These are phyloP conservation scores for Sugiyamaella pinicola DNA, from an alignment of 1,139 yeast species.

Conservation along the genomic window DNA sequence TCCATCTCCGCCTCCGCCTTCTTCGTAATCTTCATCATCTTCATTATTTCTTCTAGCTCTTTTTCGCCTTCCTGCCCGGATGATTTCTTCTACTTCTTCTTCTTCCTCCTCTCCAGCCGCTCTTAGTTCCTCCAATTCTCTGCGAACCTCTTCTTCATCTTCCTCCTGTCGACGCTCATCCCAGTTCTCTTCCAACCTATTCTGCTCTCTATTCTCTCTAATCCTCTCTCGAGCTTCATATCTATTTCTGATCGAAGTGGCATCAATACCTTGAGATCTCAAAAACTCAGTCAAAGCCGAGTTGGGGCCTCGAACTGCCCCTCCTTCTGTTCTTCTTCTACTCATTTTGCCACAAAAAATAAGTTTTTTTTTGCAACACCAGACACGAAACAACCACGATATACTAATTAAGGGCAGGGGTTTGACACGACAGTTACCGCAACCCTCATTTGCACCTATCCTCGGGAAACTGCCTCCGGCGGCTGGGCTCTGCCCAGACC, in stretches of 20 bases:
- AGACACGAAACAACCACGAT: slow-evolving; percentile 15
- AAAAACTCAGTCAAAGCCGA: slow-evolving; percentile 49
- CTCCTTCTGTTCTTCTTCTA: slow-evolving; percentile 5
- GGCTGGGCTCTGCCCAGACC: no score
- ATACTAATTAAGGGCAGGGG: slow-evolving; percentile 7
- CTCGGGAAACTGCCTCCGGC: no score
- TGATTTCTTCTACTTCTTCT: slow-evolving; percentile 45
- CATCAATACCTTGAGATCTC: slow-evolving; percentile 77
- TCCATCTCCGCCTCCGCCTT: not conserved
- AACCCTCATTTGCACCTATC: not conserved
- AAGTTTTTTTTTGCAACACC: not conserved
- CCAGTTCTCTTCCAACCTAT: slow-evolving; percentile 14
- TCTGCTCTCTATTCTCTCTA: slow-evolving; percentile 21
- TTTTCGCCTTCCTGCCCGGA: slow-evolving; percentile 48
- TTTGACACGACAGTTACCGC: not conserved
- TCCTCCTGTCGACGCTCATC: no score
- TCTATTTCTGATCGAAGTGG: slow-evolving; percentile 72
- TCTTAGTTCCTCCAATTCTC: slow-evolving; percentile 43
- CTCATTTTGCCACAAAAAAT: no score
- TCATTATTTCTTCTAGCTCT: slow-evolving; percentile 14
- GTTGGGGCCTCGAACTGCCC: slow-evolving; percentile 30
- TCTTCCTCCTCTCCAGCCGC: slow-evolving; percentile 42
- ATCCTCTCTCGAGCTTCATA: slow-evolving; percentile 45
- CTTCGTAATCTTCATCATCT: slow-evolving; percentile 21
- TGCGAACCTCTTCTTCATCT: slow-evolving; percentile 38